phyloP scores from a whole-genome alignment of 768 basidiomycete species.

The Pleurotus eryngii region DNA sequence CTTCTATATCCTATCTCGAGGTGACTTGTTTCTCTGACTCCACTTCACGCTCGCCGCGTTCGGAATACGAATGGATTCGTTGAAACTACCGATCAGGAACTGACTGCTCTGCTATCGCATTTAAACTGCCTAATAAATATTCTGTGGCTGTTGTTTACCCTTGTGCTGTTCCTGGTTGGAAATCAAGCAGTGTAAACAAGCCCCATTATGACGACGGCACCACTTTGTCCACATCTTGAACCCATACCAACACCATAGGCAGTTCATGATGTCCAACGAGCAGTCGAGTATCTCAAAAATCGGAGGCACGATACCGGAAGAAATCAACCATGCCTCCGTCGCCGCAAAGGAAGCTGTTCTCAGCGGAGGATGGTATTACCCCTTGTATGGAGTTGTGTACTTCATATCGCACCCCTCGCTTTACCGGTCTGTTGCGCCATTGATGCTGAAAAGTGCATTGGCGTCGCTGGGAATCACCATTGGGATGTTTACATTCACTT shows the following conservation, averaged over 20 bases:
- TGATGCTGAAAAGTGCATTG: conserved; percentile 35
- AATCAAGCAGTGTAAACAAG: too few species aligned
- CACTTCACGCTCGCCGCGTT: too few species aligned
- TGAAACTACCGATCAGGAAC: too few species aligned
- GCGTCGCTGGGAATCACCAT: conserved; percentile 36
- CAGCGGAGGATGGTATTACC: conserved; percentile 36
- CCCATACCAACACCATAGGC: background rate
- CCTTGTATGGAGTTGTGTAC: conserved; percentile 33
- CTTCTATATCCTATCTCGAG: too few species aligned
- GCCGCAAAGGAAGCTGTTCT: conserved; percentile 28
- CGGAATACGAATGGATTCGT: too few species aligned
- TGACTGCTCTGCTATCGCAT: too few species aligned
- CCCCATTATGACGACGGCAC: background rate
- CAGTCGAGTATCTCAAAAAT: background rate
- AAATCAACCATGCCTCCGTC: background rate
- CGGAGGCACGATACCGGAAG: background rate
- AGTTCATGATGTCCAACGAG: background rate
- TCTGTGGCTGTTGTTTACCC: too few species aligned
- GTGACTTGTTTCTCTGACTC: too few species aligned
- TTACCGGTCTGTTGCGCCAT: conserved; percentile 30
- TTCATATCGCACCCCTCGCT: conserved; percentile 33
- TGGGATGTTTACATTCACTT: conserved; percentile 55
- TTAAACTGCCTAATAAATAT: too few species aligned
- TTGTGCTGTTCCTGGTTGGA: too few species aligned
- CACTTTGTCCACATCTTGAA: too few species aligned